Conservation (phyloP, 2,329 filamentous ascomycete genomes). For the Nigrospora osmanthi region DNA sequence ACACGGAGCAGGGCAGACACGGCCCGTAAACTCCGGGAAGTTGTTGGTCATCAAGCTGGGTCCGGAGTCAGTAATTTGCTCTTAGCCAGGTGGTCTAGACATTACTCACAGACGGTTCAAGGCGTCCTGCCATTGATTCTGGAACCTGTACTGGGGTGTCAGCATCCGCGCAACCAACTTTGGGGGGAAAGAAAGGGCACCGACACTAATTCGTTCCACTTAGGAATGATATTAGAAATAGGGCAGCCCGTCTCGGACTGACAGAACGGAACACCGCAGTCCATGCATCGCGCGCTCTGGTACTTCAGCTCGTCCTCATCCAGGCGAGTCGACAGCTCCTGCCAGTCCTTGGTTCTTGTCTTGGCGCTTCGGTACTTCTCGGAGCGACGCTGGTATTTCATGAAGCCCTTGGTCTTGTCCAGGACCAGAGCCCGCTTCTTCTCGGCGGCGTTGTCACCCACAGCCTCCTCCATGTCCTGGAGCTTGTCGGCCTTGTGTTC, state of each 20-base stretch:
- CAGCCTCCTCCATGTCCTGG: slow-evolving; percentile 83
- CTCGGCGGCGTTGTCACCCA: slow-evolving; percentile 75
- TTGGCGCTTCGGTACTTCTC: slow-evolving; percentile 88
- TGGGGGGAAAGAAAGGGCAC: no score
- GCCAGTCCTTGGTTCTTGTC: slow-evolving; percentile 86
- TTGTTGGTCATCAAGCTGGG: slow-evolving; percentile 97
- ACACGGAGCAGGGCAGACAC: slow-evolving; percentile 93
- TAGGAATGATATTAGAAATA: slow-evolving; percentile 95
- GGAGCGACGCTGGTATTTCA: slow-evolving; percentile 87
- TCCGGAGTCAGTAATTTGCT: no score
- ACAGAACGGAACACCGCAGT: slow-evolving; percentile 97
- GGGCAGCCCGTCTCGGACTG: slow-evolving; percentile 94
- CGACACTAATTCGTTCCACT: slow-evolving; percentile 87
- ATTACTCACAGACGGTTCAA: slow-evolving; percentile 86
- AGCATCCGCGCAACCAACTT: no score
- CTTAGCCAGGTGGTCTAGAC: no score
- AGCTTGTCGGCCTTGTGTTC: slow-evolving; percentile 63
- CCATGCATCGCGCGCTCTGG: slow-evolving; percentile 95
- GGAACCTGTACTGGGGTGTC: no score
- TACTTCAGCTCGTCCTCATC: slow-evolving; percentile 96
- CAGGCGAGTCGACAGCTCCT: slow-evolving; percentile 77
- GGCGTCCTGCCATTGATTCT: slow-evolving; percentile 78
- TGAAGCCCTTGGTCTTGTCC: slow-evolving; percentile 97
- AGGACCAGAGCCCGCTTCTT: slow-evolving; percentile 86
- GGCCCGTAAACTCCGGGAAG: slow-evolving; percentile 95